Conservation (phyloP, 257 asterid species). For the Leonotis leonurus region DNA sequence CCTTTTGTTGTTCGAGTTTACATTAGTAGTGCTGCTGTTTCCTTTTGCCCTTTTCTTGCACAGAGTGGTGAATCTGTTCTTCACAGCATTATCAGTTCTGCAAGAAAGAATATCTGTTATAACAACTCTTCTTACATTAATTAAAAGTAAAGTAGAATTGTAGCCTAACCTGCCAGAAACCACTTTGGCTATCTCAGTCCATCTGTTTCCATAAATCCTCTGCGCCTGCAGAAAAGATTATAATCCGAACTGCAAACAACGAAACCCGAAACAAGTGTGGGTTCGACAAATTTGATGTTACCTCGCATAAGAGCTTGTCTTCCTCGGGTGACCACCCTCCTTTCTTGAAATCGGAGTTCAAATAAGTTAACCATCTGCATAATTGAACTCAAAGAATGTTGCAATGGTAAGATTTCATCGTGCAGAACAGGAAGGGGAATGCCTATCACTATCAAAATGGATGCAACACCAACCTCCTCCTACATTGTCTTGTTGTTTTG, state of each 20-base stretch:
- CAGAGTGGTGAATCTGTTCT: slow-evolving; percentile 78
- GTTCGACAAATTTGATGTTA: slow-evolving; percentile 12
- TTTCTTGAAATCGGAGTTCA: slow-evolving; percentile 96
- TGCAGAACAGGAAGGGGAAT: not conserved
- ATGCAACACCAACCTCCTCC: slow-evolving; percentile 71
- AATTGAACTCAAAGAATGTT: not conserved
- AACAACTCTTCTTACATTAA: not conserved
- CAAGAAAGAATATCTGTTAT: not conserved
- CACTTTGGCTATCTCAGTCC: slow-evolving; percentile 99
- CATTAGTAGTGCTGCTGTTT: slow-evolving; percentile 47
- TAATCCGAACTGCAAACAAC: too few species aligned
- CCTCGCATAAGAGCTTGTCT: slow-evolving; percentile 95
- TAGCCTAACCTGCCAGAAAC: slow-evolving; percentile 86
- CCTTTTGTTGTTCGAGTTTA: slow-evolving; percentile 72
- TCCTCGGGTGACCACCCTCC: slow-evolving; percentile 99
- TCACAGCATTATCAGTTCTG: slow-evolving; percentile 97
- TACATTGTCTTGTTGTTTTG: slow-evolving; percentile 94
- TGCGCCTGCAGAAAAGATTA: slow-evolving; percentile 74
- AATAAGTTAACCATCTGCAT: slow-evolving; percentile 87
- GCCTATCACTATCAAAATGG: slow-evolving; percentile 17
- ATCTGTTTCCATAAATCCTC: slow-evolving; percentile 76
- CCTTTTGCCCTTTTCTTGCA: slow-evolving; percentile 87
- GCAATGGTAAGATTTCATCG: not conserved
- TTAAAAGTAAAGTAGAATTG: not conserved
- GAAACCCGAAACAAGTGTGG: not conserved